Evolutionary conservation across 306 rosid species (phyloP), one percentile per base, ranked within the genome.

Genomic region (Prunus padus): DNA sequence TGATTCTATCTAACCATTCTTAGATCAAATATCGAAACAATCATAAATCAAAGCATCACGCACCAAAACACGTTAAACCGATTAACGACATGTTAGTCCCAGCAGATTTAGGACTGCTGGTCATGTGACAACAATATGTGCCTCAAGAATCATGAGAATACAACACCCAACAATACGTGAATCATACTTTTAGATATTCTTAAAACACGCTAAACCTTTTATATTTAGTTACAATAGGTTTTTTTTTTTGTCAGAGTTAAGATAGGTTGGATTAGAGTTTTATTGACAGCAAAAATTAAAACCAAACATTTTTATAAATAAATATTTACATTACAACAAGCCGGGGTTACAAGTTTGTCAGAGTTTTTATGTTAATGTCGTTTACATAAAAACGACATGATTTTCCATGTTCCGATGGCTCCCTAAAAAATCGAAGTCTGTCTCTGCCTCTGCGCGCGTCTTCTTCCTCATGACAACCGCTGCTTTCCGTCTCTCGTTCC

Each of bases 81-180:
- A 37, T 37, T 37, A 37, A 6, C 0, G 42, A 37, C 0, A 37
- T 5, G 6, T 37, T 37, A 6, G 9, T 37, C 2, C 0, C 2
- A 7, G 0, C 0, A 37, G 0, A 1, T 33, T 33, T 33, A 33
- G 1, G 2, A 26, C 2, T 26, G 1, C 28, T 26, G 0, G 2
- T 0, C 2, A 0, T 0, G 5, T 37, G 5, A 37, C 9, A 37
- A 7, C 0, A 0, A 33, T 1, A 5, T 0, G 7, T 33, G 0
- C 9, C 0, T 37, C 0, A 37, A 37, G 2, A 37, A 37, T 37
- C 0, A 6, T 7, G 9, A 37, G 1, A 33, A 33, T 33, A 33
- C 8, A 33, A 33, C 8, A 6, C 0, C 1, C 0, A 33, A 5
- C 1, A 6, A n/a, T n/a, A n/a, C n/a, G n/a, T n/a, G 1, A 9